Conservation (phyloP, 805 yeast genomes). For the Sungouiella blattae region DNA sequence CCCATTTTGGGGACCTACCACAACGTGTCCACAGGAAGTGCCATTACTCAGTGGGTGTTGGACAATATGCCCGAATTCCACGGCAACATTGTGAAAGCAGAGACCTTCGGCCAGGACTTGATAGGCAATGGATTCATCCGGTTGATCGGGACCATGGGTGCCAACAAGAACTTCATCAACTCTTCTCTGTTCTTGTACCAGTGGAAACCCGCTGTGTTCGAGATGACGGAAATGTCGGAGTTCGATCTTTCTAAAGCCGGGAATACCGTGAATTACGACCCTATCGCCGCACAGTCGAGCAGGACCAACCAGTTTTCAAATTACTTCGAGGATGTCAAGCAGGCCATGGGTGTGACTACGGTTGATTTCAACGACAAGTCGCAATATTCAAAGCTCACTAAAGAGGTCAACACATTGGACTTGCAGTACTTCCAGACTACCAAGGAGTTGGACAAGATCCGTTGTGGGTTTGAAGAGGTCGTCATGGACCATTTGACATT, state of each 20-base stretch:
- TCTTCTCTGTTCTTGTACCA: slow-evolving; percentile 73
- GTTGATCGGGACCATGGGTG: slow-evolving; percentile 57
- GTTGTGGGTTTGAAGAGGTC: slow-evolving; percentile 73
- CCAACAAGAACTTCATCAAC: slow-evolving; percentile 59
- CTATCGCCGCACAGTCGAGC: slow-evolving; percentile 13
- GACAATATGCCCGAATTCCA: slow-evolving; percentile 41
- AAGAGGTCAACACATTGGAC: slow-evolving; percentile 61
- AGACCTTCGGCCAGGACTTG: slow-evolving; percentile 70
- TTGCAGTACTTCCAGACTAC: slow-evolving; percentile 46
- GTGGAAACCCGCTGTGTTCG: slow-evolving; percentile 72
- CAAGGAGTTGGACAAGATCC: slow-evolving; percentile 54
- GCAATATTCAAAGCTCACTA: slow-evolving; percentile 46
- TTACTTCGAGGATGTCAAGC: slow-evolving; percentile 43
- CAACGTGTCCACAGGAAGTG: slow-evolving; percentile 58
- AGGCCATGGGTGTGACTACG: slow-evolving; percentile 41
- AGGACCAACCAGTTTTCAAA: slow-evolving; percentile 18
- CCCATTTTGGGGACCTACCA: slow-evolving; percentile 68
- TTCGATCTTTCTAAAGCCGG: slow-evolving; percentile 9
- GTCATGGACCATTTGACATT: slow-evolving; percentile 68
- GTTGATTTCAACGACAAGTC: slow-evolving; percentile 49
- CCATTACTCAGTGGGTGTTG: slow-evolving; percentile 58
- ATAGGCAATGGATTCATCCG: slow-evolving; percentile 58
- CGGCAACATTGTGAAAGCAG: slow-evolving; percentile 56
- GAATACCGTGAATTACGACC: no score
- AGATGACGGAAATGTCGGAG: slow-evolving; percentile 31